Evolutionary conservation across 2,329 filamentous ascomycete species (phyloP).

Genomic region (Myrmaecium sp.): DNA sequence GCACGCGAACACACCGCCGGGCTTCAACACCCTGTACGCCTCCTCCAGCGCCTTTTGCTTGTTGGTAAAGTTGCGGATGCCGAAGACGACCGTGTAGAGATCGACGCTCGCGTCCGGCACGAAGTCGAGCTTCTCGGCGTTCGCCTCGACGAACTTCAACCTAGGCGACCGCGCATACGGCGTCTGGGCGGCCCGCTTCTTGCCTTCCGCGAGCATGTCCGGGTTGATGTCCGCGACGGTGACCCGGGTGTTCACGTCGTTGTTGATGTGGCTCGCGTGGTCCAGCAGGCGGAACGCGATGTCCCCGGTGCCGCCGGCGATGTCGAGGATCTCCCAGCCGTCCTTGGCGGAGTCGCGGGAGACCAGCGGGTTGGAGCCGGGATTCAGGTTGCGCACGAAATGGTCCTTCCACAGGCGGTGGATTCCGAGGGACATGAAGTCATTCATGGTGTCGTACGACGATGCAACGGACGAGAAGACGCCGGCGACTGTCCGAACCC

Average conservation of each 20-base stretch:
- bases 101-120: conserved; percentile 63
- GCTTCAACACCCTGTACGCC: conserved; percentile 76
- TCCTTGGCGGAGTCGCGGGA: conserved; percentile 24
- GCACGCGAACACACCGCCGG: conserved; percentile 90
- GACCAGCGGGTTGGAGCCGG: conserved; percentile 42
- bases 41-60: conserved; percentile 70
- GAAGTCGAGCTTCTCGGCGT: conserved; percentile 58
- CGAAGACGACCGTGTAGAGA: conserved; percentile 93
- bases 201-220: conserved; percentile 80
- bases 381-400: conserved; percentile 83
- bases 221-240: conserved; percentile 94
- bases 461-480: conserved; percentile 93
- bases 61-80: conserved; percentile 92
- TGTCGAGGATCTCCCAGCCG: conserved; percentile 70
- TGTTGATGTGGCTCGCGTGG: conserved; percentile 65
- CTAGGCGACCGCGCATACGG: conserved; percentile 38
- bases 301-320: conserved; percentile 92
- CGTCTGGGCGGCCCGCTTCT: conserved; percentile 53
- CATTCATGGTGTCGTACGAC: conserved; percentile 96
- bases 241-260: conserved; percentile 64
- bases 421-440: conserved; percentile 95
- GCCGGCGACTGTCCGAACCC: conserved; percentile 45
- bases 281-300: conserved; percentile 94
- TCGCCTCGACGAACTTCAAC: conserved; percentile 69
- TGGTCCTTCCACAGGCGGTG: conserved; percentile 96